phyloP scores from a whole-genome alignment of 169 alveolate genomes.

The Cryptosporidium tyzzeri region DNA sequence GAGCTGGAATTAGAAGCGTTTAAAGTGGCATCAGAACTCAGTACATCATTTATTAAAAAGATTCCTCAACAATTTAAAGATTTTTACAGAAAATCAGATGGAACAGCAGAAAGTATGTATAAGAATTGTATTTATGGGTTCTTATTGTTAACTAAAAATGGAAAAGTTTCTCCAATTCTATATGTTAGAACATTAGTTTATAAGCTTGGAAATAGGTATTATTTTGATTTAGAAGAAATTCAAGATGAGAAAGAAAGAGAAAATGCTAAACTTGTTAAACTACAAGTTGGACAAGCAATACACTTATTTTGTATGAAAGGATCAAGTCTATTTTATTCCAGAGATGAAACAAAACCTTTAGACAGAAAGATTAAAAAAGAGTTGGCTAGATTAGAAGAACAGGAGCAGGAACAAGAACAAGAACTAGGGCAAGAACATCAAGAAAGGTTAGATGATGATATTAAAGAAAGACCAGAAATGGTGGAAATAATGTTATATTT shows the following conservation, averaged over 20 bases:
- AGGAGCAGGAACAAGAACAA: neutral
- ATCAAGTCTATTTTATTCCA: neutral
- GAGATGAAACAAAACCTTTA: constrained; percentile 10
- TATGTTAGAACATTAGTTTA: constrained; percentile 48
- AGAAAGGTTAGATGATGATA: no score
- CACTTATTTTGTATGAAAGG: constrained; percentile 37
- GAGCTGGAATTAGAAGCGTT: constrained; percentile 44
- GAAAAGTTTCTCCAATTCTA: neutral
- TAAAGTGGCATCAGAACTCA: constrained; percentile 12
- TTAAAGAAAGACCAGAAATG: neutral
- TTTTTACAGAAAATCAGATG: constrained; percentile 29
- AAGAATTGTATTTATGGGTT: constrained; percentile 40
- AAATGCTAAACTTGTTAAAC: neutral
- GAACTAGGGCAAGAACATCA: no score
- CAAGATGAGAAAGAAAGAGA: neutral
- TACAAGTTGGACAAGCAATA: constrained; percentile 20
- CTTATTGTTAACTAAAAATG: neutral
- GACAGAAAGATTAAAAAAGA: neutral
- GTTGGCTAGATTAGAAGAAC: neutral
- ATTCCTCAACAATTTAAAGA: constrained; percentile 28
- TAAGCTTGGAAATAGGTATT: constrained; percentile 3
- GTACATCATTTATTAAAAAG: constrained; percentile 18
- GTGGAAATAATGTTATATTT: neutral
- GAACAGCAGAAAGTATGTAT: constrained; percentile 50
- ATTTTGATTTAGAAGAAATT: constrained; percentile 1